Evolutionary conservation across 169 alveolate species (phyloP), one percentile per base, ranked within the genome.

Genomic region (Plasmodium cynomolgi): DNA sequence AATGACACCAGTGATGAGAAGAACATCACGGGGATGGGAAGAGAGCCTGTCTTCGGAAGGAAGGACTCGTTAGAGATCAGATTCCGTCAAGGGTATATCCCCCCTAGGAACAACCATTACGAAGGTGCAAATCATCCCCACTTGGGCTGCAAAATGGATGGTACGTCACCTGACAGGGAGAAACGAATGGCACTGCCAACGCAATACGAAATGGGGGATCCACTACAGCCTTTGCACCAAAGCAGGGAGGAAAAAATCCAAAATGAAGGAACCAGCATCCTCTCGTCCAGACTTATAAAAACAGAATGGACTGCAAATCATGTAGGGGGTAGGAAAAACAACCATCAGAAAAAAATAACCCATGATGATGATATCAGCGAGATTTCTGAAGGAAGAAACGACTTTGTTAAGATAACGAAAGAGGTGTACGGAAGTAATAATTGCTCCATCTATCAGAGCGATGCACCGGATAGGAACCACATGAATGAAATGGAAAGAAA

Each of bases 351-450:
- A 68, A 34, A 58, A 33, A 34, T 17, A 83, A 62, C n/a, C n/a
- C 56, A 9, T 8, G 56, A 44, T 44, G 56, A 17, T 44, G 56
- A 44, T 44, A 44, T 44, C 34, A 62, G 33, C 8, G 4, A 23
- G 20, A 71, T 26, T 17, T 50, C 72, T 5, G 74, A 84, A 20
- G 58, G 75, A 71, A 13, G 44, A 1, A 15, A 62, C 29, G 77
- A 41, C 75, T 71, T 73, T 71, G 73, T 34, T 26, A 72, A 72
- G 54, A 84, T 84, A 71, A 84, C 92, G 11, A 84, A 84, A 58
- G 92, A 72, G 11, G 72, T 72, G 31, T 17, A 84, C 56, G 56
- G 71, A 39, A 71, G 84, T 0, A 84, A 29, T 84, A 68, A 47
- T 13, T 84, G 20, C 62, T 54, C 92, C 6, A 68, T 68, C 34